Evolutionary conservation across 2,329 filamentous ascomycete genomes (phyloP), one percentile per base, ranked within the genome.

Genomic region (Trichoderma afroharzianum): DNA sequence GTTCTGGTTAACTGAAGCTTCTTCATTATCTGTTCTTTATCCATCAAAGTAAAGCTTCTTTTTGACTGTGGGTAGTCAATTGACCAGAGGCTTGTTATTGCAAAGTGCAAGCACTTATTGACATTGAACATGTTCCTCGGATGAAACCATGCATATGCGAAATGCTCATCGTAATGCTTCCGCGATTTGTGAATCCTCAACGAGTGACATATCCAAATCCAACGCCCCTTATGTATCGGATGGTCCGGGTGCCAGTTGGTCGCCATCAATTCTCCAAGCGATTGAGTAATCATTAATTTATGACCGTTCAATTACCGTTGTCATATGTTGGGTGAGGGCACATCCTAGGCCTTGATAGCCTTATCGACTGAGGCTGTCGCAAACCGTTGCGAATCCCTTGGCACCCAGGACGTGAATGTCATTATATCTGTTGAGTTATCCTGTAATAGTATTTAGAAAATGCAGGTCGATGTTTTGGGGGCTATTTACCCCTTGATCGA

Each of bases 201-300:
- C 1, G 1, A 1, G 0, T 0, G 3, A 43, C 39, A n/a, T 43
- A 9, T 2, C 18, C 39, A 0, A 43, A 43, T n/a, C 3, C 15
- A n/a, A 43, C 1, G 0, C 7, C 39, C 39, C 39, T n/a, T 43
- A n/a, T 0, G 39, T n/a, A 43, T n/a, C 39, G 39, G 15, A 43
- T 43, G 18, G n/a, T 4, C 7, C 39, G 39, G 39, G n/a, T n/a
- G 18, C 3, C 1, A 43, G 39, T n/a, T n/a, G 7, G 7, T 8
- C 7, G 39, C 39, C 39, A n/a, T 43, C 39, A 43, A 43, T 4
- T 43, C 15, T 43, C 39, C 15, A n/a, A n/a, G 18, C 18, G 7
- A 43, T 43, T 43, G 7, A 43, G 39, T 43, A 43, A n/a, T 43
- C 15, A 43, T 9, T 43, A 18, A 4, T n/a, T 43, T n/a, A n/a